Evolutionary conservation across 2,329 filamentous ascomycete species (phyloP), one percentile per base, ranked within the genome.

Genomic region (Monascus ruber): DNA sequence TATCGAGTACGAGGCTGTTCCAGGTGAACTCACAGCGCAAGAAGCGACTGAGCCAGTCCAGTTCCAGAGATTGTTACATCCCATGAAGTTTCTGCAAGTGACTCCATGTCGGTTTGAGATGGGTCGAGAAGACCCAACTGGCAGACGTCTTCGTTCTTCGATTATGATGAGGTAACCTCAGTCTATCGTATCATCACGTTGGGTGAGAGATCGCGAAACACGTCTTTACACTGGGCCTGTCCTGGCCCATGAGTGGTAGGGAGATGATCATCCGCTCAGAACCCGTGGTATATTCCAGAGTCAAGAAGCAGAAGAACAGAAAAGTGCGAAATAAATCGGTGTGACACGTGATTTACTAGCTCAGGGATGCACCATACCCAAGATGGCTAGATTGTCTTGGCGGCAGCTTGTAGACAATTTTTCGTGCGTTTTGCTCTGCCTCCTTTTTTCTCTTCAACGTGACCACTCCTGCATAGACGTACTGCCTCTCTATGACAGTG

Each of bases 61-160:
- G 84, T 88, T 55, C 84, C 83, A 56, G 77, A 77, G 62, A 89
- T 84, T 52, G 85, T 72, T 55, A 83, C 77, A 70, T 89, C 83
- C 83, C 83, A 89, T 46, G 73, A 68, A 52, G 81, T 82, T 44
- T 85, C 81, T 61, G 73, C 72, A 51, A 88, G 69, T 48, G 78
- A 78, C 65, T 88, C 83, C 83, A 88, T 87, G 51, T 24, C 24
- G 34, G 32, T 7, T 63, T 17, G 17, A 17, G 17, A 17, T 17
- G 17, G 17, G 17, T 17, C 3, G 17, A 17, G 3, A 17, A 17
- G 17, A 17, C 17, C 17, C 17, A 17, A 17, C 17, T 17, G 17
- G 17, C 17, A 17, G 17, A 17, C 17, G 17, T 17, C 17, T 17
- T 17, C 17, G 17, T 17, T 17, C 17, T 17, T 17, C 17, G 17